Evolutionary conservation across 1,139 yeast genomes (phyloP).

Genomic region (Hemisphaericaspora xylofermentans): DNA sequence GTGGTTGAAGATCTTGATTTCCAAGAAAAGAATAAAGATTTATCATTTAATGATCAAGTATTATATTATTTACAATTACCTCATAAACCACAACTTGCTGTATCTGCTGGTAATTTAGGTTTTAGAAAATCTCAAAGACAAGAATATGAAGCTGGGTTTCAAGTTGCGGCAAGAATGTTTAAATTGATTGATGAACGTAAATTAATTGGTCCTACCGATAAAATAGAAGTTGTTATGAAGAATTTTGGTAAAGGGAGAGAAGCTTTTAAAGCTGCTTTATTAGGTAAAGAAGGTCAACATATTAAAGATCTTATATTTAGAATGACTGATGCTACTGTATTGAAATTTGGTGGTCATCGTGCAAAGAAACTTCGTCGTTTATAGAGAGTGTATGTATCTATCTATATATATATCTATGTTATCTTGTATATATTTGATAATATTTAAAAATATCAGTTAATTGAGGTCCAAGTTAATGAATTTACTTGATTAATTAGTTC

Average conservation of each 20-base stretch:
- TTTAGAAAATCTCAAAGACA: slow-evolving; percentile 80
- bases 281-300: slow-evolving; percentile 82
- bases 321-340: slow-evolving; percentile 72
- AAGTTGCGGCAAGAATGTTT: slow-evolving; percentile 74
- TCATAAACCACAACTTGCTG: slow-evolving; percentile 65
- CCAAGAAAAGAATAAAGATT: slow-evolving; percentile 52
- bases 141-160: slow-evolving; percentile 94
- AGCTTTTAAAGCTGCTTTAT: slow-evolving; percentile 80
- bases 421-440: slow-evolving; percentile 3
- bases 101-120: slow-evolving; percentile 73
- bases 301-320: slow-evolving; percentile 66
- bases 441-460: neutral
- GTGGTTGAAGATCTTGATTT: slow-evolving; percentile 65
- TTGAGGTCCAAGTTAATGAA: no score
- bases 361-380: slow-evolving; percentile 78
- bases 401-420: neutral
- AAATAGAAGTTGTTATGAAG: slow-evolving; percentile 70
- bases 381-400: slow-evolving; percentile 6
- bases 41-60: slow-evolving; percentile 71
- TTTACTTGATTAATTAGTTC: no score
- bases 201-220: slow-evolving; percentile 49
- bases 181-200: slow-evolving; percentile 63
- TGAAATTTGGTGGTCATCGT: slow-evolving; percentile 91
- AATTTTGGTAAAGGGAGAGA: slow-evolving; percentile 89
- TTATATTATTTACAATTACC: slow-evolving; percentile 78